Evolutionary conservation across 495 filamentous ascomycete species (phyloP), one percentile per base, ranked within the genome.

Genomic region (Aspergillus sparsus): DNA sequence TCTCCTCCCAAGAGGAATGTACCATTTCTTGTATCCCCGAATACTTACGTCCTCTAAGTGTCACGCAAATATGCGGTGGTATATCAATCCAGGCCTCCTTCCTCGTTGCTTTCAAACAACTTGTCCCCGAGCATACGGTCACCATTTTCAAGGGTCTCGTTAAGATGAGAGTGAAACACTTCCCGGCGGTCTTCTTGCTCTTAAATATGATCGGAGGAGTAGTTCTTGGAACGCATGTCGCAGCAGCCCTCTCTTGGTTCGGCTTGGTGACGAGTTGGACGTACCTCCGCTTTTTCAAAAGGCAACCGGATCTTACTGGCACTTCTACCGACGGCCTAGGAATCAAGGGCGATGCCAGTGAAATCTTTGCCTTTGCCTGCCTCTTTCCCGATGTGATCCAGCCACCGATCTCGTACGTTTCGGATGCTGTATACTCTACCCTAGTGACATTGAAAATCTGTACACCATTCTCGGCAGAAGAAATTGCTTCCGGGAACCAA

Each of bases 41-140:
- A 67, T 52, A 65, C 61, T 46, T 65, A 62, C 51, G 94, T 89
- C 35, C 76, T 88, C 44, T 32, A 49, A 69, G 67, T 57, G 57
- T 66, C 27, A 88, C 85, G 39, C 85, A 90, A 57, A 90, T 97
- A 66, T 90, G 88, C 68, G 95, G 95, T 61, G 92, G 90, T 45
- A 86, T 96, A 61, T 85, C 92, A 12, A 81, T 97, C 52, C 93
- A 97, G 74, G 91, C 89, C 35, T 92, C 90, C 60, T 98, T 97
- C 78, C 87, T 98, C 58, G 92, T 98, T 66, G 91, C 94, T 55
- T 97, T 98, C 77, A 97, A 96, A 75, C 95, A 98, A 73, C 90
- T 98, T 36, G 91, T 98, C 18, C 94, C 94, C 32, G 92, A 96
- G 69, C 94, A 98, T 74, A 98, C 94, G n/a, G 93, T 98, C 41